phyloP scores from a whole-genome alignment of 2,329 filamentous ascomycete species.

The Clonostachys rosea region DNA sequence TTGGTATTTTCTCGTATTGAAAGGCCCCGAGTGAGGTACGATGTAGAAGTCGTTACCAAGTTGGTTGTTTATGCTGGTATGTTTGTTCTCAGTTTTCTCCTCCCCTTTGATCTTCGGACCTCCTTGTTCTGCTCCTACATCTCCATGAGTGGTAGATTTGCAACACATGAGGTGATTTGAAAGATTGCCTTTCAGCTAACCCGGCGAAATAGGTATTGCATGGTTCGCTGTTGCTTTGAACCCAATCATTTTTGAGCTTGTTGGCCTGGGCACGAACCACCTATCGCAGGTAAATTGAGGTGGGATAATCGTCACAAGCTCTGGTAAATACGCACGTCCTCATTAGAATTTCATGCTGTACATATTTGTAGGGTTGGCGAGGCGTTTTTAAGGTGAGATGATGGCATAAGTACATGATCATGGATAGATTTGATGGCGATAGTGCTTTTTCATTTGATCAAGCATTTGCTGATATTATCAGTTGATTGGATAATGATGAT shows the following conservation, averaged over 20 bases:
- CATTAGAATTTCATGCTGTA: not conserved
- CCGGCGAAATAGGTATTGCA: conserved; percentile 60
- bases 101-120: not conserved
- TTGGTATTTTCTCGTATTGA: conserved; percentile 83
- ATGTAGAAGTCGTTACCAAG: conserved; percentile 98
- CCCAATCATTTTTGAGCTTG: conserved; percentile 65
- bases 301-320: not conserved
- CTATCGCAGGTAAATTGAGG: conserved; percentile 11
- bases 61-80: conserved; percentile 88
- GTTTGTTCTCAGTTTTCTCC: conserved; percentile 17
- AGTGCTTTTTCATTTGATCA: too few relatives aligned
- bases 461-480: too few relatives aligned
- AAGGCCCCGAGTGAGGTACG: conserved; percentile 86
- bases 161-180: too few relatives aligned
- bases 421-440: too few relatives aligned
- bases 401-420: too few relatives aligned
- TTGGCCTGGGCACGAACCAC: conserved; percentile 44
- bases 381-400: too few relatives aligned
- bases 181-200: conserved; percentile 1
- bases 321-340: not conserved
- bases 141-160: not conserved
- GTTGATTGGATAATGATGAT: too few relatives aligned
- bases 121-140: not conserved
- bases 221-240: conserved; percentile 76
- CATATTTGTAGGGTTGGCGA: too few relatives aligned